Conservation (phyloP, 768 basidiomycete genomes). For the Lentinula detonsa region DNA sequence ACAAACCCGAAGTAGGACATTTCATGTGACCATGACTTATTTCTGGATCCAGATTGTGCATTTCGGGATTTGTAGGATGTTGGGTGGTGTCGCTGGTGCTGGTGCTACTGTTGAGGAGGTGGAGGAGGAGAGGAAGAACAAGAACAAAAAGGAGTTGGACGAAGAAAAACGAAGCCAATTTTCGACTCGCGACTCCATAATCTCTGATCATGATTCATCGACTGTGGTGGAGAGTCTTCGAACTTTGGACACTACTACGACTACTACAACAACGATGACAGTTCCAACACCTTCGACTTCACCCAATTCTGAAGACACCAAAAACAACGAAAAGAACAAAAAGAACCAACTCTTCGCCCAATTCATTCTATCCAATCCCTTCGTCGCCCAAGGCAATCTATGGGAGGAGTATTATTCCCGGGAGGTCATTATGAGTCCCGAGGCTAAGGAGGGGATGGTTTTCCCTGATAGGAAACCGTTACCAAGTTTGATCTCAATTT, state of each 20-base stretch:
- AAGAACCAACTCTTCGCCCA: conserved; percentile 22
- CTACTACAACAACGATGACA: not conserved
- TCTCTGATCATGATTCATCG: not conserved
- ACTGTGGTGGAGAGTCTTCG: not conserved
- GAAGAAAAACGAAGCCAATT: not conserved
- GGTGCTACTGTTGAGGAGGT: no score
- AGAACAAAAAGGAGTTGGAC: not conserved
- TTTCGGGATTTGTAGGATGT: conserved; percentile 26
- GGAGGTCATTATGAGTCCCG: conserved; percentile 35
- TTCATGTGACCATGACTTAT: conserved; percentile 44
- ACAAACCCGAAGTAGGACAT: conserved; percentile 29
- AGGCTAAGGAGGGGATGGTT: conserved; percentile 34
- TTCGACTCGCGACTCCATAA: not conserved
- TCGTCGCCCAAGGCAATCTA: conserved; percentile 32
- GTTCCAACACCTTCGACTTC: no score
- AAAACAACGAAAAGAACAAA: no score
- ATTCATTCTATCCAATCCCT: conserved; percentile 34
- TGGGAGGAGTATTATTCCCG: conserved; percentile 40
- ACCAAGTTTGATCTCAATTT: conserved; percentile 22
- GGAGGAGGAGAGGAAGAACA: no score
- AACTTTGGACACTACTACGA: not conserved
- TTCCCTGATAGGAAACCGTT: conserved; percentile 38
- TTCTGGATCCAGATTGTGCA: conserved; percentile 48
- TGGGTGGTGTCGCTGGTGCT: no score
- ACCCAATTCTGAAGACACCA: not conserved